Base-by-base conservation (phyloP, 306 rosid genomes). In the Morella rubra region DNA sequence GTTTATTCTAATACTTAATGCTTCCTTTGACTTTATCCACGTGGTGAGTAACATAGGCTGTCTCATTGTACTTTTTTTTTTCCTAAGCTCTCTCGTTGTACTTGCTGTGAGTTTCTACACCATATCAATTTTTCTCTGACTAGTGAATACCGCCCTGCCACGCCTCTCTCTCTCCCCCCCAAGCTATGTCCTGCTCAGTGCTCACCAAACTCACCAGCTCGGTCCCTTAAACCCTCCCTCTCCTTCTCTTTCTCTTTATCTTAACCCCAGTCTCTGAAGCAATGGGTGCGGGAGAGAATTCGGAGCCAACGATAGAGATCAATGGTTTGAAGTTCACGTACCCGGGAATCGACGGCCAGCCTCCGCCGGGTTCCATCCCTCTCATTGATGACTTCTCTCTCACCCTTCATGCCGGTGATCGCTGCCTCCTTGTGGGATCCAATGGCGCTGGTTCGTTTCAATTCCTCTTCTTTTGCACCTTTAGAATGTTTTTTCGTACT, bases 341-440 rank as follows among this genome's bases (percentile, higher is more conserved):
- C 84, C 92, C 99, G 1, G 99, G 99, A 37, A 92, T 95, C 90
- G 96, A 92, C 79, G 97, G 97, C 81, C 95, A 89, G 58, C 92
- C 97, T 22, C 97, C 97, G 2, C 91, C 91, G 32, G 97, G 97
- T 24, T 90, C 99, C 77, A 79, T 84, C 61, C 97, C 97, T 54
- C 92, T 95, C 19, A 90, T 95, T 81, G 87, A 92, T 0, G 82
- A 90, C 24, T 92, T 92, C 78, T 76, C 72, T 22, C 93, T 94
- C 82, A 41, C 92, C 20, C 97, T 92, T 83, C 59, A 61, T 47
- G 81, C 97, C 54, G 92, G 91, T 44, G 79, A 95, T n/a, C 93
- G 96, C 0, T 92, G 97, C 83, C 92, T 95, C 62, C 94, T 95
- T 49, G 92, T 95, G 11, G 97, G 97, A 80, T 95, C 99, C 81